These are phyloP conservation scores for Botryotinia globosa DNA, from an alignment of 2,329 filamentous ascomycete species.

Conservation along the genomic window DNA sequence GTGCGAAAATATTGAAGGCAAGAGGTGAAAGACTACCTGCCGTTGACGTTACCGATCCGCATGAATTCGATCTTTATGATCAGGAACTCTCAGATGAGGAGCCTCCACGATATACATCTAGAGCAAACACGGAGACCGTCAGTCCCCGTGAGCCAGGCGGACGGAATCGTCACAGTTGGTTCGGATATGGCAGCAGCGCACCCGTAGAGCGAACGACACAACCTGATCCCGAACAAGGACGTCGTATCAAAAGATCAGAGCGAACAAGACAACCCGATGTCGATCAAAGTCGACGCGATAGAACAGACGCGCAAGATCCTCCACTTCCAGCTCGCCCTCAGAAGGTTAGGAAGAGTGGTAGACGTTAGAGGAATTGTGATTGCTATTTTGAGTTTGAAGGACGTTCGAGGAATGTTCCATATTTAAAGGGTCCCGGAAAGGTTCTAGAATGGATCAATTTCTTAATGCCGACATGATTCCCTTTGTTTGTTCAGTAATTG, in stretches of 20 bases:
- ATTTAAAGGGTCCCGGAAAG: not conserved
- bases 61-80: conserved; percentile 46
- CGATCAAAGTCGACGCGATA: conserved; percentile 28
- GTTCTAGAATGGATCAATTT: not conserved
- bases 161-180: conserved; percentile 32
- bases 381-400: not conserved
- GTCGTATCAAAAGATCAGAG: conserved; percentile 28
- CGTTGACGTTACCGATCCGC: conserved; percentile 52
- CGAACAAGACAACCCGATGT: conserved; percentile 37
- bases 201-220: conserved; percentile 36
- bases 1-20: conserved; percentile 53
- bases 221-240: conserved; percentile 34
- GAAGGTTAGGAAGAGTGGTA: conserved; percentile 17
- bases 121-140: conserved; percentile 21
- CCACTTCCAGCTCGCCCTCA: conserved; percentile 5
- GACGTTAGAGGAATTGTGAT: conserved; percentile 4
- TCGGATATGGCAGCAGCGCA: conserved; percentile 34
- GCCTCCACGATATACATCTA: conserved; percentile 34
- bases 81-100: conserved; percentile 30
- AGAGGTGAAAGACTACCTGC: conserved; percentile 48
- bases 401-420: not conserved
- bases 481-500: conserved; percentile 16
- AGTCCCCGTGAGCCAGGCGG: conserved; percentile 22
- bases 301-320: conserved; percentile 4
- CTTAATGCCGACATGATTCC: conserved; percentile 9